Base-by-base conservation (phyloP, 208 protist genomes). In the Trypanosoma cruzi region DNA sequence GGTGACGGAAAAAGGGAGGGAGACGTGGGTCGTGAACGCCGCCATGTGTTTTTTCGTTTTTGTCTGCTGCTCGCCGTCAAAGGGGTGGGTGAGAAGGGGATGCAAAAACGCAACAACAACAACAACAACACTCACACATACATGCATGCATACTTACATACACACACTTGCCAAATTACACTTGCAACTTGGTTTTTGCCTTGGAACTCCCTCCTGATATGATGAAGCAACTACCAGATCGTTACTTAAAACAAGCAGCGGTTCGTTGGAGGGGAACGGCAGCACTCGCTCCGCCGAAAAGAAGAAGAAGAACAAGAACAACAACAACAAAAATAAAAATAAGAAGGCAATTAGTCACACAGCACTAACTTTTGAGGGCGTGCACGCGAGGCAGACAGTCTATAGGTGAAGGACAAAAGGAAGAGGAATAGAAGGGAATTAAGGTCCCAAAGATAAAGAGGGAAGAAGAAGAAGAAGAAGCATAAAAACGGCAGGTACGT, bases 201-300 rank as follows among this genome's bases (percentile, higher is more conserved):
- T 49, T 49, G 44, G 44, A 49, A 49, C 20, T 49, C 44, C 44
- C 16, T 49, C 44, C 44, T 49, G 37, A 44, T 49, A 40, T 40
- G 36, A 10, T 40, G 36, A 40, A 40, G 10, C 36, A 40, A 40
- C n/a, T n/a, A n/a, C n/a, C 36, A 40, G 36, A 40, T 40, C 36
- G 6, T 40, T 13, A 4, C 4, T 4, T 40, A 40, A 40, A 40
- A n/a, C n/a, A 10, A 40, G 36, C 36, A 40, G 10, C 36, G 36
- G 36, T 40, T 13, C 10, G 4, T 40, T n/a, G n/a, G n/a, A n/a
- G 36, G 36, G 36, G 36, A 40, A 4, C 36, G 36, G 36, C 22
- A 52, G n/a, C 22, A 52, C 20, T 24, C 14, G 46, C 46, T 26
- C 14, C 46, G 16, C 46, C 46, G n/a, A 52, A 5, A 22, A n/a